phyloP scores from a whole-genome alignment of 352 stramenopile genomes.

The Globisporangium nodosum region DNA sequence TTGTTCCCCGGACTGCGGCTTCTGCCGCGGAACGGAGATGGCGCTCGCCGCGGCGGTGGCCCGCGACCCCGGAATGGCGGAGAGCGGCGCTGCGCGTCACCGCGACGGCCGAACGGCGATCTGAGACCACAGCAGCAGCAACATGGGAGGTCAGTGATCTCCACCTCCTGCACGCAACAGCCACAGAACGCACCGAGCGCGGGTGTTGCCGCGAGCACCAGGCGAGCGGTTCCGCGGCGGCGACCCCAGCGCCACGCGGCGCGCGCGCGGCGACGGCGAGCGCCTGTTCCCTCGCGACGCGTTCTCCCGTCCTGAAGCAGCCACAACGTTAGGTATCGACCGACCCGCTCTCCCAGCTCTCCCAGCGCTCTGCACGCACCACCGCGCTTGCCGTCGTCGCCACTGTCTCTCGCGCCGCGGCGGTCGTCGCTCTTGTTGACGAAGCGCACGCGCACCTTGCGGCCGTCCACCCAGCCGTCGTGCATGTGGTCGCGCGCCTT shows the following conservation, averaged over 20 bases:
- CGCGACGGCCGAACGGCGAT: slow-evolving; percentile 3
- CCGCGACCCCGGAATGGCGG: slow-evolving; percentile 19
- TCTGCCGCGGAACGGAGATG: slow-evolving; percentile 45
- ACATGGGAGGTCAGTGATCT: neutral
- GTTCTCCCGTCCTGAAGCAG: slow-evolving; percentile 2
- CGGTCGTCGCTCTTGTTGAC: neutral
- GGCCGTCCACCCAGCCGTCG: slow-evolving; percentile 81
- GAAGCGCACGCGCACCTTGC: slow-evolving; percentile 56
- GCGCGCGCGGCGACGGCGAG: slow-evolving; percentile 9
- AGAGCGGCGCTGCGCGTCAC: slow-evolving; percentile 7
- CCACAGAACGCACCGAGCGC: slow-evolving; percentile 5
- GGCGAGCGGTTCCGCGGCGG: slow-evolving; percentile 8
- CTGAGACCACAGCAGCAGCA: neutral
- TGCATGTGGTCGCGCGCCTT: slow-evolving; percentile 72
- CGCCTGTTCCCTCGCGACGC: slow-evolving; percentile 3
- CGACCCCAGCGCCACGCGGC: slow-evolving; percentile 4
- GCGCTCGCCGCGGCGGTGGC: slow-evolving; percentile 17
- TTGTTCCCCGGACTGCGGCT: slow-evolving; percentile 33
- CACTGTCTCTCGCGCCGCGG: neutral
- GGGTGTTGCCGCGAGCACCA: slow-evolving; percentile 1
- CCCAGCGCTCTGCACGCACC: too few species aligned
- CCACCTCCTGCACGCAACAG: neutral
- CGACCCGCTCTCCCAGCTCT: too few species aligned
- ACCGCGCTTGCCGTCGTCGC: too few species aligned
- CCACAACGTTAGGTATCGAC: too few species aligned